These are phyloP conservation scores for Azolla pinnata DNA, from an alignment of 75 land plant species.

Conservation along the genomic window DNA sequence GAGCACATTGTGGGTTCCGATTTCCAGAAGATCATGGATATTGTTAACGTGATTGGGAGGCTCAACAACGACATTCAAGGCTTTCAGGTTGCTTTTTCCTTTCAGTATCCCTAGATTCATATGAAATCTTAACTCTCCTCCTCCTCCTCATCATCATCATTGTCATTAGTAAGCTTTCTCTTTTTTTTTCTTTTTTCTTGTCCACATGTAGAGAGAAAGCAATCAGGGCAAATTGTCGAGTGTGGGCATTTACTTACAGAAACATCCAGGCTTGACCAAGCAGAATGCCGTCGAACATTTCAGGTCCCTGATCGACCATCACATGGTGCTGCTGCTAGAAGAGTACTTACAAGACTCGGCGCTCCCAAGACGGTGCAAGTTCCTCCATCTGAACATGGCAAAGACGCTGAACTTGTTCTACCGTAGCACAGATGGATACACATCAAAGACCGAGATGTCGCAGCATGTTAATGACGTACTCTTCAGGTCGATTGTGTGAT, in stretches of 20 bases:
- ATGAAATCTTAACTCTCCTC: not conserved
- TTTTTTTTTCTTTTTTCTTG: not conserved
- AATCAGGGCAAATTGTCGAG: slow-evolving; percentile 55
- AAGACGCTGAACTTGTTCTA: slow-evolving; percentile 58
- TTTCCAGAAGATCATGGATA: slow-evolving; percentile 35
- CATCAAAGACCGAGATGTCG: slow-evolving; percentile 49
- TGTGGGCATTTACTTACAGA: slow-evolving; percentile 29
- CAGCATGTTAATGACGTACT: slow-evolving; percentile 36
- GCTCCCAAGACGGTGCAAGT: slow-evolving; percentile 59
- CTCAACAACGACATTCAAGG: slow-evolving; percentile 71
- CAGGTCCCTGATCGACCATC: slow-evolving; percentile 13
- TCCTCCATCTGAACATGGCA: slow-evolving; percentile 62
- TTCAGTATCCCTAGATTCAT: not conserved
- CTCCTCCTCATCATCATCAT: not conserved
- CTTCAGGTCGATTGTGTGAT: no score
- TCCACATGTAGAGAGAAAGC: slow-evolving; percentile 64
- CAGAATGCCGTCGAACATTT: slow-evolving; percentile 30
- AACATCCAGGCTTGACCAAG: slow-evolving; percentile 14
- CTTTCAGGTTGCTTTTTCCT: slow-evolving; percentile 39
- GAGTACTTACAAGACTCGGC: slow-evolving; percentile 35
- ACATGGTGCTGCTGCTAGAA: slow-evolving; percentile 39
- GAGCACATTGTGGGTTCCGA: slow-evolving; percentile 29
- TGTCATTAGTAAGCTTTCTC: no score
- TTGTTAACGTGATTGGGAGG: slow-evolving; percentile 56
- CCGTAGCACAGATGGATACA: slow-evolving; percentile 53